These are phyloP conservation scores for Penicillium subrubescens DNA, from an alignment of 495 filamentous ascomycete genomes.

Conservation along the genomic window DNA sequence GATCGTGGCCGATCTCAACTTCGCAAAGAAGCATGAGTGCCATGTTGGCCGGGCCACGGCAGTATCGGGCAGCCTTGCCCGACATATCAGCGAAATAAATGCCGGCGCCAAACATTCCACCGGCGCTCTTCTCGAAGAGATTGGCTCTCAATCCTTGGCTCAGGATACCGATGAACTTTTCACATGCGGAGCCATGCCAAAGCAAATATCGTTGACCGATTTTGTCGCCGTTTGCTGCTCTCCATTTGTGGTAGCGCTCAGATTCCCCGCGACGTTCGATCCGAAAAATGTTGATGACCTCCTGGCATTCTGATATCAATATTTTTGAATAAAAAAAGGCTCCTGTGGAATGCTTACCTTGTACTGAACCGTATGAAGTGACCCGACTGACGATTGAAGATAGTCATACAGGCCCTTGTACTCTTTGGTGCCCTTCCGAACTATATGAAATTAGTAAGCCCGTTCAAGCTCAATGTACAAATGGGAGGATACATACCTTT, in stretches of 20 bases:
- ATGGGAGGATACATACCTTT: neutral
- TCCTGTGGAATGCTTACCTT: neutral
- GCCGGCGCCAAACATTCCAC: slow-evolving; percentile 1
- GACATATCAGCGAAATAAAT: slow-evolving; percentile 23
- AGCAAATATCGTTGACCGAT: slow-evolving; percentile 60
- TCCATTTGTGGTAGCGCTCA: slow-evolving; percentile 56
- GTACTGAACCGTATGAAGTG: neutral
- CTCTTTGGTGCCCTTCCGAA: neutral
- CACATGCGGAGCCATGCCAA: slow-evolving; percentile 70
- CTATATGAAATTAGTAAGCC: neutral
- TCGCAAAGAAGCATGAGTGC: slow-evolving; percentile 20
- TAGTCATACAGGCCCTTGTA: slow-evolving; percentile 6
- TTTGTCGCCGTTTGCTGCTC: slow-evolving; percentile 37
- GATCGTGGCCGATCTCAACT: slow-evolving; percentile 11
- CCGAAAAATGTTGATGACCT: slow-evolving; percentile 64
- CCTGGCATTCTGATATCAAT: neutral
- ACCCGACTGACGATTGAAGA: neutral
- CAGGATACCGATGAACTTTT: slow-evolving; percentile 74
- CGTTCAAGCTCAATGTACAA: neutral
- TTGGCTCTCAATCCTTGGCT: slow-evolving; percentile 64
- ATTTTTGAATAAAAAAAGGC: neutral
- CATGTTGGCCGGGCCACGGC: neutral
- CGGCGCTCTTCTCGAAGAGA: neutral
- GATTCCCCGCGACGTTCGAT: slow-evolving; percentile 67
- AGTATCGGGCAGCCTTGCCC: slow-evolving; percentile 15